A percentile compares a stretch with the other conserved stretches of the same genome.
phyloP scores from a whole-genome alignment of 129 eudicot species.

The Oenanthe sinensis region DNA sequence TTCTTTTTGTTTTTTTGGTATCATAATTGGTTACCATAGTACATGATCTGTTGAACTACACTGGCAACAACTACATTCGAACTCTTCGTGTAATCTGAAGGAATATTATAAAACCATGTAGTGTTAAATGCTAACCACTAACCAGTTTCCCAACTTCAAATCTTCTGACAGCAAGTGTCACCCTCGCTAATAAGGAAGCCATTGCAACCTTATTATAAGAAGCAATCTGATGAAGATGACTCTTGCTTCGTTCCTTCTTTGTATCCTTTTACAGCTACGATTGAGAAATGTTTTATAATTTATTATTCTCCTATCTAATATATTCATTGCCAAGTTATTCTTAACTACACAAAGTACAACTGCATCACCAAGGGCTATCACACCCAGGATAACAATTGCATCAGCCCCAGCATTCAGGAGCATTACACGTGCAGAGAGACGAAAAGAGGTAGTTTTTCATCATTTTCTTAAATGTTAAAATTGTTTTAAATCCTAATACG shows the following conservation, averaged over 20 bases:
- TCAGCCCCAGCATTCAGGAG: conserved; percentile 69
- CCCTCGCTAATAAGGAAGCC: conserved; percentile 54
- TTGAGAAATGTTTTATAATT: background rate
- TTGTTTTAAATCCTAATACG: background rate
- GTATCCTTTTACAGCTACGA: conserved; percentile 40
- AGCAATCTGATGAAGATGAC: conserved; percentile 74
- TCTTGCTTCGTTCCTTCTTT: conserved; percentile 55
- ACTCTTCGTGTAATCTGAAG: background rate
- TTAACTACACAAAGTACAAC: conserved; percentile 45
- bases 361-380: conserved; percentile 40
- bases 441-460: conserved; percentile 53
- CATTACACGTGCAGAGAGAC: conserved; percentile 82
- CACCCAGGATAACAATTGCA: conserved; percentile 47
- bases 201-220: conserved; percentile 70
- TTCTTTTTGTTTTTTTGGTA: too few relatives aligned
- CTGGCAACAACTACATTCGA: background rate
- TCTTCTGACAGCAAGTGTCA: conserved; percentile 30
- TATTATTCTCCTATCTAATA: background rate
- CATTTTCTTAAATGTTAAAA: background rate
- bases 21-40: background rate
- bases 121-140: conserved; percentile 8
- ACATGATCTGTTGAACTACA: background rate
- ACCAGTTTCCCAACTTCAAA: conserved; percentile 1
- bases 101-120: background rate
- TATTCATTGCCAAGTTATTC: conserved; percentile 17